Conservation (phyloP, 129 eudicot genomes). For the Tagetes patula region DNA sequence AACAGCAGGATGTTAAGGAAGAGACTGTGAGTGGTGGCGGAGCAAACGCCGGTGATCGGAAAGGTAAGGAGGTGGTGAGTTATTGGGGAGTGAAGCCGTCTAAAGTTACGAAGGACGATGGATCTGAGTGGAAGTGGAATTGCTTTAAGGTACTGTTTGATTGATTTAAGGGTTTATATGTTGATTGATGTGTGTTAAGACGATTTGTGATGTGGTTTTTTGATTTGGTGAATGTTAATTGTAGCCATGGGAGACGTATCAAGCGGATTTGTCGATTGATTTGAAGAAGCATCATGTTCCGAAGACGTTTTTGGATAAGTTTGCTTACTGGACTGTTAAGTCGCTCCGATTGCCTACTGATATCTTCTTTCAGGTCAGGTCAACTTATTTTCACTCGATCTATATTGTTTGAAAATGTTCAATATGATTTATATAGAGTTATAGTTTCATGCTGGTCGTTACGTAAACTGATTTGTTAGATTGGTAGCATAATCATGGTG, state of each 20-base stretch:
- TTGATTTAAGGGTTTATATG: background rate
- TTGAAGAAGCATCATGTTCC: slow-evolving; percentile 82
- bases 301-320: slow-evolving; percentile 64
- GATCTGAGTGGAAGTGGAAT: slow-evolving; percentile 82
- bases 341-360: slow-evolving; percentile 82
- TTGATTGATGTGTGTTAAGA: background rate
- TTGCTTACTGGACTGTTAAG: slow-evolving; percentile 87
- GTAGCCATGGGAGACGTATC: slow-evolving; percentile 98
- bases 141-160: slow-evolving; percentile 66
- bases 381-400: background rate
- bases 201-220: background rate
- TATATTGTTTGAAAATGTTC: no score
- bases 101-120: slow-evolving; percentile 66
- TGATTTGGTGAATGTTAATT: slow-evolving; percentile 13
- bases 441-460: background rate
- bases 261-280: slow-evolving; percentile 78
- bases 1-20: slow-evolving; percentile 33
- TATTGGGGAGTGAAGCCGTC: slow-evolving; percentile 82
- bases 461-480: background rate
- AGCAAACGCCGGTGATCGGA: slow-evolving; percentile 37
- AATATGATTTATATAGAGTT: background rate
- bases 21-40: slow-evolving; percentile 29
- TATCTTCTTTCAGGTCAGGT: slow-evolving; percentile 94
- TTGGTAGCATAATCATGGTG: background rate
- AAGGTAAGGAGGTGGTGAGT: slow-evolving; percentile 47